These are phyloP conservation scores for Schizothecium vesticola DNA, from an alignment of 495 filamentous ascomycete genomes.

Conservation along the genomic window DNA sequence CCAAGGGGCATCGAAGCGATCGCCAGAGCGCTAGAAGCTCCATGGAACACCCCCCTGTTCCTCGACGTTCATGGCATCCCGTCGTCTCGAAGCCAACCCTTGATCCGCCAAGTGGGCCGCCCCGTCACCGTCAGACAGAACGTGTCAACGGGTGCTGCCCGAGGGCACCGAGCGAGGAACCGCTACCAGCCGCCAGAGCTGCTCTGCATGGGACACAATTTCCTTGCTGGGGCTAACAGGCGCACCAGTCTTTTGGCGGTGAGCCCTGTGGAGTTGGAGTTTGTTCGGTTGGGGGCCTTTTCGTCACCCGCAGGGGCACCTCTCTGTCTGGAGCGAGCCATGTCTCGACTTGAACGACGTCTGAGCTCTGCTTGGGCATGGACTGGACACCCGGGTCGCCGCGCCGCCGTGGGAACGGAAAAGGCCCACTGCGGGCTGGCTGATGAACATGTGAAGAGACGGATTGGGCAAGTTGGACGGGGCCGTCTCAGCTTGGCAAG, in stretches of 20 bases:
- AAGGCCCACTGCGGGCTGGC: neutral
- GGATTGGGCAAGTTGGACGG: constrained; percentile 1
- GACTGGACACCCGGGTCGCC: neutral
- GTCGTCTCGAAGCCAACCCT: constrained; percentile 2
- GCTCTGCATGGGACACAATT: constrained; percentile 17
- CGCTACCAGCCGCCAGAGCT: constrained; percentile 17
- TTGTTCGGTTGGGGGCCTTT: constrained; percentile 8
- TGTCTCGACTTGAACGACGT: neutral
- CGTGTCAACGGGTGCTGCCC: neutral
- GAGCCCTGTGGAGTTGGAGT: neutral
- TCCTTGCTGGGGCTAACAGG: constrained; percentile 12
- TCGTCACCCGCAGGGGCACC: neutral
- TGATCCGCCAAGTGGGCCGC: neutral
- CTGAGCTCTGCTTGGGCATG: neutral
- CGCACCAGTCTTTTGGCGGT: neutral
- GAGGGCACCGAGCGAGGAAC: constrained; percentile 9
- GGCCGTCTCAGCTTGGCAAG: constrained; percentile 3
- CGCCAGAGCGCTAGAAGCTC: constrained; percentile 9
- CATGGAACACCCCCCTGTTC: constrained; percentile 17
- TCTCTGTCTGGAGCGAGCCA: neutral
- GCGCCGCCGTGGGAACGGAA: neutral
- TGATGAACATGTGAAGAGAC: constrained; percentile 5
- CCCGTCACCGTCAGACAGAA: neutral
- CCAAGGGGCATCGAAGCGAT: constrained; percentile 2
- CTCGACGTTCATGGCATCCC: constrained; percentile 14